Evolutionary conservation across 164 flowering plant species (phyloP).

Genomic region (Platanus orientalis): DNA sequence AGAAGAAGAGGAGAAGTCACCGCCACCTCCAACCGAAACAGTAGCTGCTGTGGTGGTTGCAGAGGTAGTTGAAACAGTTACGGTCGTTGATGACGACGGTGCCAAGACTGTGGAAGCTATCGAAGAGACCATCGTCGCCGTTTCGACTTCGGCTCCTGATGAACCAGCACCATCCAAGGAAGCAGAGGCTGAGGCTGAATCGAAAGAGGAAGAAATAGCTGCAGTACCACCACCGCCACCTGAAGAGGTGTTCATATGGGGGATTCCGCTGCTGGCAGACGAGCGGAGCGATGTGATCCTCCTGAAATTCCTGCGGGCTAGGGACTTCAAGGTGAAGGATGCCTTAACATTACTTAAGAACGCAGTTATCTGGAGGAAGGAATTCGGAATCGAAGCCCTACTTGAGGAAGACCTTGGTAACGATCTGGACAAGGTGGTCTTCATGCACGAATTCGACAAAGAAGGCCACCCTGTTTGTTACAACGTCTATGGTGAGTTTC

Average conservation of each 20-base stretch:
- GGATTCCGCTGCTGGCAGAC: conserved; percentile 63
- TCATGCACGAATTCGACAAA: conserved; percentile 61
- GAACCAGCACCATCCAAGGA: conserved; percentile 3
- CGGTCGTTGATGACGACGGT: conserved; percentile 51
- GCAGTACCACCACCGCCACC: conserved; percentile 29
- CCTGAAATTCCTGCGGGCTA: conserved; percentile 77
- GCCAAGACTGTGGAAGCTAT: conserved; percentile 72
- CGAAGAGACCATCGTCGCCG: conserved; percentile 56
- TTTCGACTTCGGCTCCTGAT: conserved; percentile 16
- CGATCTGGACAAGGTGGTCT: conserved; percentile 70
- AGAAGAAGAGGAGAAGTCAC: conserved; percentile 12
- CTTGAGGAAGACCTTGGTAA: conserved; percentile 59
- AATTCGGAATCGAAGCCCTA: conserved; percentile 61
- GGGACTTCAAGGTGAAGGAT: conserved; percentile 88
- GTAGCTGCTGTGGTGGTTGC: conserved; percentile 11
- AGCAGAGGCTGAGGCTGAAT: conserved; percentile 14
- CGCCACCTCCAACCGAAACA: conserved; percentile 6
- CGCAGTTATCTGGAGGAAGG: conserved; percentile 76
- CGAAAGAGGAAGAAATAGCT: conserved; percentile 20
- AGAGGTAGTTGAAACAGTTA: conserved; percentile 22
- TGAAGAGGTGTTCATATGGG: conserved; percentile 78
- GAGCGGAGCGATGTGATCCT: conserved; percentile 73
- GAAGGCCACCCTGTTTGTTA: conserved; percentile 91
- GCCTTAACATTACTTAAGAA: conserved; percentile 79
- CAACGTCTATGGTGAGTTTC: conserved; percentile 80